These are phyloP conservation scores for Metschnikowia continentalis DNA, from an alignment of 805 yeast genomes.

Conservation along the genomic window DNA sequence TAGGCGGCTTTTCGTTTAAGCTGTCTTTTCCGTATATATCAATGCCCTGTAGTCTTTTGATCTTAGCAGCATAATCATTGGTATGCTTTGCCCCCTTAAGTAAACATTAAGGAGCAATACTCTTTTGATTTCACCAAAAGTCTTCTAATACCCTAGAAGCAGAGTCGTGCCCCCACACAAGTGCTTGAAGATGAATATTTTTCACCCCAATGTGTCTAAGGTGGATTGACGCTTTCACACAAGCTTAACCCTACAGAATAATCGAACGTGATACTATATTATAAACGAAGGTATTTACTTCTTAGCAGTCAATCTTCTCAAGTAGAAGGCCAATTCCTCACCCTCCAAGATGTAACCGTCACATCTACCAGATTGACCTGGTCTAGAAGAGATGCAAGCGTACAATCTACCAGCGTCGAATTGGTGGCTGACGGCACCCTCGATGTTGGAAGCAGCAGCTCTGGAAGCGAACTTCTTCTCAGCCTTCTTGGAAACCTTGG, in stretches of 20 bases:
- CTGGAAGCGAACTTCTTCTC: constrained; percentile 94
- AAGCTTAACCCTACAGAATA: background rate
- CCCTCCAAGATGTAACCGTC: constrained; percentile 99
- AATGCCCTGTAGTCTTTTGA: background rate
- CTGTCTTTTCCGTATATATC: background rate
- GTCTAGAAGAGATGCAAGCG: constrained; percentile 98
- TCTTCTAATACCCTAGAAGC: no score
- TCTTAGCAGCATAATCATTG: no score
- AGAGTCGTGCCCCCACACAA: no score
- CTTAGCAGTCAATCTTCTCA: constrained; percentile 99
- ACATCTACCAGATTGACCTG: constrained; percentile 99
- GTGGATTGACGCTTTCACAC: no score
- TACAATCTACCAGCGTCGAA: constrained; percentile 98
- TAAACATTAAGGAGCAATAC: no score
- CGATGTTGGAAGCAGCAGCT: constrained; percentile 79
- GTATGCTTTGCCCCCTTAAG: no score
- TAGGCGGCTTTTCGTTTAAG: no score
- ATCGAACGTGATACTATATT: constrained; percentile 15
- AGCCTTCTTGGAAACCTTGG: constrained; percentile 68
- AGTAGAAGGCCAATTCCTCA: constrained; percentile 99
- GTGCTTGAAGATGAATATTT: no score
- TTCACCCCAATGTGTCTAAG: no score
- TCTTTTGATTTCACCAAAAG: no score
- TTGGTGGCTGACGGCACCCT: constrained; percentile 89
- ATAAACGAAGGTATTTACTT: constrained; percentile 52